Base-by-base conservation (phyloP, 345 rosid species). In the Rhizophora mangle region DNA sequence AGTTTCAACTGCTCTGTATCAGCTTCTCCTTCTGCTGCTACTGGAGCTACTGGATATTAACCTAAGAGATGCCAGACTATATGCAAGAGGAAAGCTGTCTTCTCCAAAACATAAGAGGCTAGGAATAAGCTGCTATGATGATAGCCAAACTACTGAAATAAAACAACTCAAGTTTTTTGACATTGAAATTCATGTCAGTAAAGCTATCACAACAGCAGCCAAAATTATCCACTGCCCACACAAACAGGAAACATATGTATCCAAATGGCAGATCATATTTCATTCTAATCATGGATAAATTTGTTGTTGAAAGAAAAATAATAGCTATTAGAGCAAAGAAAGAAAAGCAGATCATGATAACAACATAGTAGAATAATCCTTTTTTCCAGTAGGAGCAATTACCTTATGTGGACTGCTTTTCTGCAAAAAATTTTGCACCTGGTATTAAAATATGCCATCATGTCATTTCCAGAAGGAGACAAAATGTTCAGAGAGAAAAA, bases 321-420 rank as follows among this genome's bases (percentile, higher is more conserved):
- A 34, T 34, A 74, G 20, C 68, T n/a, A n/a, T 43, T 43, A 49
- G 31, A 66, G 49, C 43, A 55, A 56, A 62, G 68, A 72, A 67
- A 63, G 32, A 5, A 29, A 70, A 46, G 49, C 49, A 56, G 16
- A 56, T 27, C 16, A 56, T 24, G 16, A 56, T 24, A 24, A 27
- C 60, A 56, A 2, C 18, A 24, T 22, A 9, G 11, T 6, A 21
- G 60, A 22, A 56, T 56, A 13, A 43, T 43, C 49, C 16, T 11
- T 43, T 43, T 39, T 43, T 43, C 9, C 2, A 5, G 49, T 13
- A 2, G 18, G 19, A 43, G 49, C 18, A 43, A 43, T 53, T 71
- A 85, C 96, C 96, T 94, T 94, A 70, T 94, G 89, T 34, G 81
- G 78, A 68, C 87, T 76, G 76, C 78, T 80, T 78, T 82, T 85